Conservation (phyloP, 345 rosid genomes). For the Aethionema arabicum region DNA sequence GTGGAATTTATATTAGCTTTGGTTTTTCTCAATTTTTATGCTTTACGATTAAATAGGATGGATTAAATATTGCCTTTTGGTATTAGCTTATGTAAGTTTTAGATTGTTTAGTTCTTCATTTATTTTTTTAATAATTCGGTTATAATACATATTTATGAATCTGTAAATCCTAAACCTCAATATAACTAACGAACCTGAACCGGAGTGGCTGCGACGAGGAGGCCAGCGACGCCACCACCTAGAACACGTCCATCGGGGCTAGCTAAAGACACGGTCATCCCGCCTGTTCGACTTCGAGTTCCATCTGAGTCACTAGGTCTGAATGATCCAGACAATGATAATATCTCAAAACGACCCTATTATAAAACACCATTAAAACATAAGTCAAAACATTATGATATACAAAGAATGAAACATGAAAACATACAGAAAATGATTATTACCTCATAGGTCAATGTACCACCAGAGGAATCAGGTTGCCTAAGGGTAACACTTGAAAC, state of each 20-base stretch:
- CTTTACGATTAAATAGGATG: no score
- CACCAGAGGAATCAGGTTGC: slow-evolving; percentile 93
- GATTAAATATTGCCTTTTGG: no score
- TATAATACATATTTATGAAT: no score
- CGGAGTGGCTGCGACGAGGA: slow-evolving; percentile 83
- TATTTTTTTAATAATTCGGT: no score
- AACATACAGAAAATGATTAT: slow-evolving; percentile 9
- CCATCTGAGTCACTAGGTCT: slow-evolving; percentile 84
- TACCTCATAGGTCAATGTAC: slow-evolving; percentile 97
- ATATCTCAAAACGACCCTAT: slow-evolving; percentile 98
- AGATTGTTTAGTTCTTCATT: no score
- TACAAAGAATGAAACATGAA: slow-evolving; percentile 5
- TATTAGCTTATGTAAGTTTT: no score
- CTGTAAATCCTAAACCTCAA: no score
- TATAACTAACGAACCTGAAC: slow-evolving; percentile 48
- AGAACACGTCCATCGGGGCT: slow-evolving; percentile 96
- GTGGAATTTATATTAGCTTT: no score
- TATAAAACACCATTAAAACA: slow-evolving; percentile 1
- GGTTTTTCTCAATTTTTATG: no score
- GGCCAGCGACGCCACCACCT: slow-evolving; percentile 93
- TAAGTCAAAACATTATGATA: slow-evolving; percentile 6
- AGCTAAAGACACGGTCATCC: slow-evolving; percentile 88
- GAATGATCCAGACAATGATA: slow-evolving; percentile 91
- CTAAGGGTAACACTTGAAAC: slow-evolving; percentile 91
- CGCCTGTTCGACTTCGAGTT: slow-evolving; percentile 80